Evolutionary conservation across 2,329 filamentous ascomycete genomes (phyloP).

Genomic region (Alternaria viburni): DNA sequence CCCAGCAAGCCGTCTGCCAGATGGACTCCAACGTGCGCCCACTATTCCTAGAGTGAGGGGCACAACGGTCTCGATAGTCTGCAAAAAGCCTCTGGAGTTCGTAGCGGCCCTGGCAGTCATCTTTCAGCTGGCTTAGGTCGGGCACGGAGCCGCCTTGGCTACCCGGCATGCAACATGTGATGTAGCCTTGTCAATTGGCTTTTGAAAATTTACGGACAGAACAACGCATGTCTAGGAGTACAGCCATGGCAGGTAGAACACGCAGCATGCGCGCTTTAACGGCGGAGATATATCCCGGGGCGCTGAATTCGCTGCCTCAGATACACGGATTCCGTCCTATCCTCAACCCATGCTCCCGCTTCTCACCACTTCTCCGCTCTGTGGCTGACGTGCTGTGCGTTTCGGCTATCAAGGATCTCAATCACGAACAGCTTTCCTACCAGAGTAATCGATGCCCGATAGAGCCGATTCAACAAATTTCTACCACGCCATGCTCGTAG

Average conservation of each 20-base stretch:
- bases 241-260: conserved; percentile 7
- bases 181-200: conserved; percentile 11
- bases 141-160: conserved; percentile 17
- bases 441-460: conserved; percentile 24
- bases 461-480: conserved; percentile 18
- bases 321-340: conserved; percentile 21
- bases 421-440: conserved; percentile 13
- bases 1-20: conserved; percentile 20
- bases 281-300: conserved; percentile 7
- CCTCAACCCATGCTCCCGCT: conserved; percentile 30
- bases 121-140: conserved; percentile 4
- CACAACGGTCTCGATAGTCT: conserved; percentile 21
- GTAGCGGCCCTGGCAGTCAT: conserved; percentile 1
- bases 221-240: conserved; percentile 18
- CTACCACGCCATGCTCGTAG: conserved; percentile 3
- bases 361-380: conserved; percentile 25
- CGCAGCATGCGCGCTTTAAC: conserved; percentile 12
- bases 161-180: conserved; percentile 18
- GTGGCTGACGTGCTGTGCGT: conserved; percentile 40
- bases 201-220: conserved; percentile 6
- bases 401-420: conserved; percentile 33
- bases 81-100: background rate
- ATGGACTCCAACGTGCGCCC: conserved; percentile 24
- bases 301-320: conserved; percentile 26
- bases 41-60: conserved; percentile 19